These are phyloP conservation scores for Hypoxylon sp. DNA, from an alignment of 2,329 filamentous ascomycete species.

Conservation along the genomic window DNA sequence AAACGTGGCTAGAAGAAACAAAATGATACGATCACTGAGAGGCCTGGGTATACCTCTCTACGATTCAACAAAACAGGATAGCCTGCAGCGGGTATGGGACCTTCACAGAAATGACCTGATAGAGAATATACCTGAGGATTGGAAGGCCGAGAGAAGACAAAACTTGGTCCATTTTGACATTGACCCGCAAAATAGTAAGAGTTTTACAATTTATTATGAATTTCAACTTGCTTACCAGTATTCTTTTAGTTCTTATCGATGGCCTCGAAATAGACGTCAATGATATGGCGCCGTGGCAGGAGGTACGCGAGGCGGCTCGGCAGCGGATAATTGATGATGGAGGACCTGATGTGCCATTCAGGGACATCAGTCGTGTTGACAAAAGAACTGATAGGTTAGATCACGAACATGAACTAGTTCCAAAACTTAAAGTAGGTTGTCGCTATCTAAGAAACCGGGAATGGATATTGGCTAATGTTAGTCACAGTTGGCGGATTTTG, in stretches of 20 bases:
- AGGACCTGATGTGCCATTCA: neutral
- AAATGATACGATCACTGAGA: neutral
- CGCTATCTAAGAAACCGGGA: neutral
- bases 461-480: constrained; percentile 2
- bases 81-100: neutral
- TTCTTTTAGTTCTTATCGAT: constrained; percentile 41
- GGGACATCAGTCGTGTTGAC: neutral
- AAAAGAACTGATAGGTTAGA: neutral
- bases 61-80: neutral
- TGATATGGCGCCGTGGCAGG: neutral
- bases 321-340: neutral
- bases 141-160: constrained; percentile 24
- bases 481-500: constrained; percentile 48
- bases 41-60: neutral
- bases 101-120: constrained; percentile 33
- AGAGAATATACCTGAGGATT: constrained; percentile 33
- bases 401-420: constrained; percentile 27
- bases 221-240: neutral
- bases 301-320: neutral
- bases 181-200: constrained; percentile 47
- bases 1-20: neutral
- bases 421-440: constrained; percentile 27
- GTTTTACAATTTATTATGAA: neutral
- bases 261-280: constrained; percentile 36
- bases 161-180: constrained; percentile 49